phyloP scores from a whole-genome alignment of 768 basidiomycete species.

The Omphalotus guepiniiformis region DNA sequence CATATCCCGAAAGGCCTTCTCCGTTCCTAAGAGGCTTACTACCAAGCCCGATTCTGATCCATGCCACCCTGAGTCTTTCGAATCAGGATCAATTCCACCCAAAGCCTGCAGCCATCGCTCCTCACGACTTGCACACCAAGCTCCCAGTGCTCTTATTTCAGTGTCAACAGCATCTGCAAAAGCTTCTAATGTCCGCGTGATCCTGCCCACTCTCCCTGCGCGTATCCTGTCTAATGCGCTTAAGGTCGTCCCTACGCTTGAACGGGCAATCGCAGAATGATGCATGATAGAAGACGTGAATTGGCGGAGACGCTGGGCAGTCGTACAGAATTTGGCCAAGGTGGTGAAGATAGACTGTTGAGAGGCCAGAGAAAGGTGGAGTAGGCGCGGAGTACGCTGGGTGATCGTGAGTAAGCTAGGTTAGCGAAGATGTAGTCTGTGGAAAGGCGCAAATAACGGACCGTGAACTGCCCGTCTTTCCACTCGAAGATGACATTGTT shows the following conservation, averaged over 20 bases:
- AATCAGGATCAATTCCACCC: conserved; percentile 35
- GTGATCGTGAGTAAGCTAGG: conserved; percentile 34
- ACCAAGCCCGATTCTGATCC: conserved; percentile 31
- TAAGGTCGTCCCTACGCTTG: conserved; percentile 2
- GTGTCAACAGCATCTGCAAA: conserved; percentile 71
- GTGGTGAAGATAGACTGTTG: conserved; percentile 61
- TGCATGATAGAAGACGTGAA: conserved; percentile 30
- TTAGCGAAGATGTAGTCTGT: no score
- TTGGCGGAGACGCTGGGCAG: conserved; percentile 55
- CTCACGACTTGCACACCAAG: conserved; percentile 70
- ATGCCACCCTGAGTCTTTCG: not conserved
- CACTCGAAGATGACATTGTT: conserved; percentile 52
- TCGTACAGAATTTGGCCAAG: conserved; percentile 58
- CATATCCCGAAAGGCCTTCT: conserved; percentile 51
- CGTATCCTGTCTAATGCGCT: conserved; percentile 1
- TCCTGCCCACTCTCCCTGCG: conserved; percentile 4
- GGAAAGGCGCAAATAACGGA: conserved; percentile 13
- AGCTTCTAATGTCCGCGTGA: conserved; percentile 70
- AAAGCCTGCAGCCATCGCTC: conserved; percentile 60
- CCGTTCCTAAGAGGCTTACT: conserved; percentile 63
- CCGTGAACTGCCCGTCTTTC: conserved; percentile 29
- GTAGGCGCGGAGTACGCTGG: conserved; percentile 50
- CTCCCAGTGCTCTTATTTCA: conserved; percentile 54
- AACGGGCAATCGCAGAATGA: not conserved
- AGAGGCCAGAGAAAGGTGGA: conserved; percentile 63